These are phyloP conservation scores for Alternaria triticimaculans DNA, from an alignment of 2,329 filamentous ascomycete species.

Conservation along the genomic window DNA sequence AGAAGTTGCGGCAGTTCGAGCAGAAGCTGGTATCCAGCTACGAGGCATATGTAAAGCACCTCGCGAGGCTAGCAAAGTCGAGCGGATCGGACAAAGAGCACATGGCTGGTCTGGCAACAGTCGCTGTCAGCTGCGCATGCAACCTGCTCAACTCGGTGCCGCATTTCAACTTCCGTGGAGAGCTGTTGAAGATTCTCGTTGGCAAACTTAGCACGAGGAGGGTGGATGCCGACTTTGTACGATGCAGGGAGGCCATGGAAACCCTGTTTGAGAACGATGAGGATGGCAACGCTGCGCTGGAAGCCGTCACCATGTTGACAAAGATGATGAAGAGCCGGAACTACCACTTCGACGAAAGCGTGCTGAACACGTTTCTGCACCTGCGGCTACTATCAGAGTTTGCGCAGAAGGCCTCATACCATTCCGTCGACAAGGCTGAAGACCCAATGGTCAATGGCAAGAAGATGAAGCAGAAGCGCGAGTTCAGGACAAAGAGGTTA, in stretches of 20 bases:
- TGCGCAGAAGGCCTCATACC: slow-evolving; percentile 79
- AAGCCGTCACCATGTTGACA: slow-evolving; percentile 81
- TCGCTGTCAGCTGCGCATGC: slow-evolving; percentile 87
- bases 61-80: slow-evolving; percentile 71
- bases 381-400: slow-evolving; percentile 89
- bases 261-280: slow-evolving; percentile 85
- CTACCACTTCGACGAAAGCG: slow-evolving; percentile 81
- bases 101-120: slow-evolving; percentile 63
- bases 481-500: slow-evolving; percentile 87
- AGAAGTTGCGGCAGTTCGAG: slow-evolving; percentile 81
- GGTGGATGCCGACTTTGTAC: slow-evolving; percentile 76
- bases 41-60: slow-evolving; percentile 79
- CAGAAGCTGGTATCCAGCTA: slow-evolving; percentile 86
- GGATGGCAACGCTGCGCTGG: slow-evolving; percentile 85
- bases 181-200: slow-evolving; percentile 86
- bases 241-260: slow-evolving; percentile 79
- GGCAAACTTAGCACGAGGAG: slow-evolving; percentile 77
- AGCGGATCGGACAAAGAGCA: slow-evolving; percentile 52
- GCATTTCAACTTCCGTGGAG: slow-evolving; percentile 95
- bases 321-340: slow-evolving; percentile 95
- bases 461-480: slow-evolving; percentile 75
- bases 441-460: slow-evolving; percentile 57
- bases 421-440: slow-evolving; percentile 70
- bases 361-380: slow-evolving; percentile 89
- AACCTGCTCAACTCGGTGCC: slow-evolving; percentile 80